Conservation (phyloP, 352 stramenopile species). For the Achlya hypogyna region DNA sequence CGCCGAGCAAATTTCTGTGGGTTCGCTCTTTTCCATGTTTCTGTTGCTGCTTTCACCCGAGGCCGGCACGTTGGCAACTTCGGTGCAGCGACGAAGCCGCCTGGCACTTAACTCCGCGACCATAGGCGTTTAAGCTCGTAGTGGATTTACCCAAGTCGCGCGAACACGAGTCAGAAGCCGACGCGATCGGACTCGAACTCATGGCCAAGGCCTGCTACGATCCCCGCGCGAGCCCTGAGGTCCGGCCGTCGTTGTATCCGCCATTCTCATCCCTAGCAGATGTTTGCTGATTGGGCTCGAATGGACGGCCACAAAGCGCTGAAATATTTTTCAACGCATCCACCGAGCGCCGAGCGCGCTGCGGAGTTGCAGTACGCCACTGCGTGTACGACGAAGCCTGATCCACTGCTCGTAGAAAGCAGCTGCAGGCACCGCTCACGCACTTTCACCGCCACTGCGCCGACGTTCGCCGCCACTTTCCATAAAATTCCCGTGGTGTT, state of each 20-base stretch:
- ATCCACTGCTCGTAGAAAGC: neutral
- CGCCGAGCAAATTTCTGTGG: slow-evolving; percentile 63
- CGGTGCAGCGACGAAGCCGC: neutral
- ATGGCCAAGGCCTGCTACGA: slow-evolving; percentile 53
- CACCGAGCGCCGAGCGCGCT: slow-evolving; percentile 43
- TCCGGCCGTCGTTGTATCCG: slow-evolving; percentile 31
- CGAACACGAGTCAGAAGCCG: slow-evolving; percentile 44
- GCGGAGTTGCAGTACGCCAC: neutral
- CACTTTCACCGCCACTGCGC: slow-evolving; percentile 5
- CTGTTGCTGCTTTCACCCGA: slow-evolving; percentile 5
- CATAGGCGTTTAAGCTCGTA: slow-evolving; percentile 37
- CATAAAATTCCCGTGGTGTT: neutral
- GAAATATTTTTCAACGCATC: slow-evolving; percentile 73
- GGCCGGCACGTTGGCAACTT: neutral
- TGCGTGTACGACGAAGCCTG: neutral
- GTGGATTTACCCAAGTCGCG: slow-evolving; percentile 49
- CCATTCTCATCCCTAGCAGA: neutral
- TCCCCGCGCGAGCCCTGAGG: slow-evolving; percentile 42
- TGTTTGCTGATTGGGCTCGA: slow-evolving; percentile 16
- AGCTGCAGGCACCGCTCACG: neutral
- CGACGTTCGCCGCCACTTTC: neutral
- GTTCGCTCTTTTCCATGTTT: slow-evolving; percentile 28
- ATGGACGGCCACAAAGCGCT: slow-evolving; percentile 22
- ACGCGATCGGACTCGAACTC: slow-evolving; percentile 43
- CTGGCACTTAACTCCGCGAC: neutral